Evolutionary conservation across 768 basidiomycete genomes (phyloP).

Genomic region (Boletus sp.): DNA sequence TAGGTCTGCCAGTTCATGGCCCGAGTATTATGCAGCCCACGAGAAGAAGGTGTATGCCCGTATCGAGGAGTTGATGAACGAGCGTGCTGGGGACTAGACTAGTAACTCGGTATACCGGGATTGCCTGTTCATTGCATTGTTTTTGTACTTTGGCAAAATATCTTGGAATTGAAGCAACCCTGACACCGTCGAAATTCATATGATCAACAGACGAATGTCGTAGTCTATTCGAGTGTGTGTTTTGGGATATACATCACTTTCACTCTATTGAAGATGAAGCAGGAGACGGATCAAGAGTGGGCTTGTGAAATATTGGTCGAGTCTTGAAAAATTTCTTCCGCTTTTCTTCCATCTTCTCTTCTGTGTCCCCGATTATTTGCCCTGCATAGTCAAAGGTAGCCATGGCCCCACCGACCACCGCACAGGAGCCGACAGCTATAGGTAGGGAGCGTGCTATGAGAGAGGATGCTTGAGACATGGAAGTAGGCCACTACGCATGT

Average conservation of each 20-base stretch:
- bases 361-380: slow-evolving; percentile 48
- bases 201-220: background rate
- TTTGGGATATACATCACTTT: slow-evolving; percentile 12
- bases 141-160: slow-evolving; percentile 4
- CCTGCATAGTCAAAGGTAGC: slow-evolving; percentile 83
- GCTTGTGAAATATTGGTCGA: slow-evolving; percentile 38
- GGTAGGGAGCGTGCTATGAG: slow-evolving; percentile 77
- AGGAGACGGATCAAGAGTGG: slow-evolving; percentile 15
- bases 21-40: slow-evolving; percentile 49
- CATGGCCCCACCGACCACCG: slow-evolving; percentile 71
- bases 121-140: background rate
- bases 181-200: background rate
- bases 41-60: slow-evolving; percentile 41
- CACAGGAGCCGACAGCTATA: slow-evolving; percentile 76
- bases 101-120: background rate
- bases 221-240: slow-evolving; percentile 15
- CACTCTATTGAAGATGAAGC: slow-evolving; percentile 19
- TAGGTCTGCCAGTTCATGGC: slow-evolving; percentile 45
- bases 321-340: slow-evolving; percentile 85
- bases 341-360: slow-evolving; percentile 59
- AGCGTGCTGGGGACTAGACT: slow-evolving; percentile 11
- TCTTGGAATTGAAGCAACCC: slow-evolving; percentile 1
- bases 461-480: slow-evolving; percentile 13
- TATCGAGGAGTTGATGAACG: slow-evolving; percentile 35
- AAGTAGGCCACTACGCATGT: background rate